phyloP scores from a whole-genome alignment of 2,329 filamentous ascomycete genomes.

The Fusarium foetens region DNA sequence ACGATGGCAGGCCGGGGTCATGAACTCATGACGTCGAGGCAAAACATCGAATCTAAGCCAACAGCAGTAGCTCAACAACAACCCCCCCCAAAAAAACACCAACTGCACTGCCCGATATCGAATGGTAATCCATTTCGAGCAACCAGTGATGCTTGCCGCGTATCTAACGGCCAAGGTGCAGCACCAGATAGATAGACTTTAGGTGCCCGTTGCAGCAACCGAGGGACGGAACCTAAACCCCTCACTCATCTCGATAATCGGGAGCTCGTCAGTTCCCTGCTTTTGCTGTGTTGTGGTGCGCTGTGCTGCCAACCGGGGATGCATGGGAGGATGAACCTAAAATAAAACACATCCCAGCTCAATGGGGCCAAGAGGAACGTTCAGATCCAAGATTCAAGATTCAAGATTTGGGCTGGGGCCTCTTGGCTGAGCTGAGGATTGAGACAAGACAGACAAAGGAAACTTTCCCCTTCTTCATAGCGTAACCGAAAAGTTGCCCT shows the following conservation, averaged over 20 bases:
- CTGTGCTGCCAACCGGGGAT: slow-evolving; percentile 1
- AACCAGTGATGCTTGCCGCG: not conserved
- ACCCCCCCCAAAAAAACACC: not conserved
- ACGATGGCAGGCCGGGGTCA: slow-evolving; percentile 25
- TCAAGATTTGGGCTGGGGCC: not conserved
- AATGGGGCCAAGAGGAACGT: not conserved
- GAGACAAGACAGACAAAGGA: not conserved
- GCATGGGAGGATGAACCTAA: slow-evolving; percentile 5
- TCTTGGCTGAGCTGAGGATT: not conserved
- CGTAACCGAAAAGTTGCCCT: slow-evolving; percentile 2
- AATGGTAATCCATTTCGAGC: not conserved
- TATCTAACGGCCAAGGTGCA: slow-evolving; percentile 1
- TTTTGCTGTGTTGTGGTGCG: not conserved
- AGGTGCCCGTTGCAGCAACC: slow-evolving; percentile 7
- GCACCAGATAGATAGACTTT: slow-evolving; percentile 3
- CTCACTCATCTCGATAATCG: not conserved
- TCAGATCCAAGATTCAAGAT: slow-evolving; percentile 2
- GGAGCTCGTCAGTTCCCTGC: not conserved
- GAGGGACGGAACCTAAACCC: not conserved
- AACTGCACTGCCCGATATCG: not conserved
- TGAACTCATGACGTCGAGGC: slow-evolving; percentile 25
- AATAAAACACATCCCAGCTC: not conserved
- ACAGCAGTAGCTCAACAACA: not conserved
- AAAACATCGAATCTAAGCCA: not conserved
- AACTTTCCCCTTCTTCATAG: not conserved